A percentile compares a stretch with the other conserved stretches of the same genome.
phyloP scores from a whole-genome alignment of 768 basidiomycete species.

The Tylopilus subfusipes region DNA sequence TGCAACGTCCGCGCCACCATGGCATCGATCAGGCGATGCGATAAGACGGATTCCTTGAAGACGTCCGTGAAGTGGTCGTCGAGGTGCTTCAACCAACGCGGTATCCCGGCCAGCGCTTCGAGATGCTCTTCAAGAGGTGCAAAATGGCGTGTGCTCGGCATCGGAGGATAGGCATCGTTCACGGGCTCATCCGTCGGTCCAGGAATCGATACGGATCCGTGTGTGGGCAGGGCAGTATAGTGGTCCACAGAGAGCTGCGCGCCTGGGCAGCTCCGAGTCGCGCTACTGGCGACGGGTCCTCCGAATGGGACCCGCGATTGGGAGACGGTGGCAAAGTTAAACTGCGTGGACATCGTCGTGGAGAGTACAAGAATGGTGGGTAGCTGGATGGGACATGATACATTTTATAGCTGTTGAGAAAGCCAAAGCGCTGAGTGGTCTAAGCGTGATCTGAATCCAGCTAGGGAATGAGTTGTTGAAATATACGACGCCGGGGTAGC shows the following conservation, averaged over 20 bases:
- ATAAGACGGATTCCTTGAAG: constrained; percentile 11
- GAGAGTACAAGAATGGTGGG: neutral
- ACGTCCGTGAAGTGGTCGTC: constrained; percentile 10
- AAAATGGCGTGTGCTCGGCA: neutral
- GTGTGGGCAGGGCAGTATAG: neutral
- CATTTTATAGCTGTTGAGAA: constrained; percentile 3
- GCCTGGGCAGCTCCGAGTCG: neutral
- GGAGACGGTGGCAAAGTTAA: neutral
- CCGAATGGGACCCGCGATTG: neutral
- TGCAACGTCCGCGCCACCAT: constrained; percentile 7
- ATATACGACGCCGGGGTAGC: constrained; percentile 57
- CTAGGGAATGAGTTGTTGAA: no score
- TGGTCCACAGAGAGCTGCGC: neutral
- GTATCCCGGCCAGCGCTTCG: neutral
- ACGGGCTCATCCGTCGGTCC: neutral
- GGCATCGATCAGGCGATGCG: constrained; percentile 4
- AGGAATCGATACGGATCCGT: neutral
- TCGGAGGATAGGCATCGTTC: neutral
- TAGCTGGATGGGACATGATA: neutral
- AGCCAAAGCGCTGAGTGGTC: constrained; percentile 4
- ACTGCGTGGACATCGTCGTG: neutral
- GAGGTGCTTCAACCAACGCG: constrained; percentile 14
- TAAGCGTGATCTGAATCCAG: no score
- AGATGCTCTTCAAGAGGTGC: constrained; percentile 10
- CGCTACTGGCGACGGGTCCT: neutral